Conservation (phyloP, 306 rosid species). For the Herpetospermum pedunculosum region DNA sequence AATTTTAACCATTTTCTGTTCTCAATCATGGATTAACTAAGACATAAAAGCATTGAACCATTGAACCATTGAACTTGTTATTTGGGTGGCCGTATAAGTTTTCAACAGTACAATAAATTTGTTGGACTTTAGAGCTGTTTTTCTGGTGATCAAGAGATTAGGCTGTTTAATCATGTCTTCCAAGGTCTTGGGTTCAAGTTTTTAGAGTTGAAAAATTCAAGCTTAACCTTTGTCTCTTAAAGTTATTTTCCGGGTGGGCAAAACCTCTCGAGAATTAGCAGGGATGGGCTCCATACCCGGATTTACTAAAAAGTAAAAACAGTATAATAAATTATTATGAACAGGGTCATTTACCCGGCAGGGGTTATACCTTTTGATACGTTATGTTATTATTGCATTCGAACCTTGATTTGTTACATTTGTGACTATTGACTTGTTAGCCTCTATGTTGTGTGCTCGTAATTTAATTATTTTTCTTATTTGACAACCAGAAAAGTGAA, state of each 20-base stretch:
- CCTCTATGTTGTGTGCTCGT: not conserved
- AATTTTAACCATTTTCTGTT: not conserved
- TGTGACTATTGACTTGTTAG: not conserved
- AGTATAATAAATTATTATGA: not conserved
- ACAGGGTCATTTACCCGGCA: not conserved
- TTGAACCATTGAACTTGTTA: not conserved
- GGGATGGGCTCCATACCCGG: not conserved
- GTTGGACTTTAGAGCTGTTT: not conserved
- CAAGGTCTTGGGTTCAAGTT: not conserved
- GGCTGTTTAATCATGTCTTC: not conserved
- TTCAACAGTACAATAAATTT: not conserved
- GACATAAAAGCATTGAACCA: not conserved
- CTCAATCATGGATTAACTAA: not conserved
- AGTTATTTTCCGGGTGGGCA: not conserved
- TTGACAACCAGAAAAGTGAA: conserved; percentile 31
- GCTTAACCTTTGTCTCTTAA: not conserved
- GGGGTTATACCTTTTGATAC: not conserved
- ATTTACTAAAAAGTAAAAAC: not conserved
- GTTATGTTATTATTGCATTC: not conserved
- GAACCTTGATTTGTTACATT: not conserved
- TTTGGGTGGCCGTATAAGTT: not conserved
- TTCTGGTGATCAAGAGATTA: not conserved
- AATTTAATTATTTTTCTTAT: not conserved
- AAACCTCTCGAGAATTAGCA: not conserved
- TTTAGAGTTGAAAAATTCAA: not conserved